phyloP scores from a whole-genome alignment of 2,329 filamentous ascomycete genomes.

The Metarhizium humberi region DNA sequence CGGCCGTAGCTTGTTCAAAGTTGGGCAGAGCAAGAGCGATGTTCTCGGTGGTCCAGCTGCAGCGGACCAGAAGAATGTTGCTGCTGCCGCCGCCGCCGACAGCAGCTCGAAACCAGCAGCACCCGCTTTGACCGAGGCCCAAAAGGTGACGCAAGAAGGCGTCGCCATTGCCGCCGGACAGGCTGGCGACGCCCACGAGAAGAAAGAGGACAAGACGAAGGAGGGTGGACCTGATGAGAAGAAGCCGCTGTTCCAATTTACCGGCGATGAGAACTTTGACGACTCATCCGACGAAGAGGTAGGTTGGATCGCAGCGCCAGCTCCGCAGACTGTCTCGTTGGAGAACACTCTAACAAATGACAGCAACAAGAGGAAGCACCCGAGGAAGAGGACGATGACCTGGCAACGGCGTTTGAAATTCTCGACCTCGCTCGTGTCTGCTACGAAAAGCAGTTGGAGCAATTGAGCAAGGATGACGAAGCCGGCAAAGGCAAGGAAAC shows the following conservation, averaged over 20 bases:
- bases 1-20: conserved; percentile 85
- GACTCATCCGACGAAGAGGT: conserved; percentile 68
- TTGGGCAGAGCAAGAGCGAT: conserved; percentile 89
- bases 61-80: conserved; percentile 38
- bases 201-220: conserved; percentile 28
- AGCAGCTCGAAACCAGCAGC: conserved; percentile 27
- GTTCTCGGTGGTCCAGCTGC: conserved; percentile 77
- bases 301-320: conserved; percentile 14
- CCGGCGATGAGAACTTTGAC: conserved; percentile 88
- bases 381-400: conserved; percentile 58
- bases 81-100: conserved; percentile 31
- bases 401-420: conserved; percentile 73
- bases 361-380: conserved; percentile 31
- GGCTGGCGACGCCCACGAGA: conserved; percentile 29
- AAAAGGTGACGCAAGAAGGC: conserved; percentile 36
- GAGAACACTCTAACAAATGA: conserved; percentile 3
- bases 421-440: conserved; percentile 69
- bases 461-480: conserved; percentile 21
- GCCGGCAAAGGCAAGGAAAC: conserved; percentile 34
- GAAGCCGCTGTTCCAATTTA: conserved; percentile 84
- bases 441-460: conserved; percentile 46
- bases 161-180: conserved; percentile 33
- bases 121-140: conserved; percentile 27
- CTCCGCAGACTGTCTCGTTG: conserved; percentile 10
- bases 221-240: conserved; percentile 31